Conservation (phyloP, 2,329 filamentous ascomycete genomes). For the Cladophialophora bantiana region DNA sequence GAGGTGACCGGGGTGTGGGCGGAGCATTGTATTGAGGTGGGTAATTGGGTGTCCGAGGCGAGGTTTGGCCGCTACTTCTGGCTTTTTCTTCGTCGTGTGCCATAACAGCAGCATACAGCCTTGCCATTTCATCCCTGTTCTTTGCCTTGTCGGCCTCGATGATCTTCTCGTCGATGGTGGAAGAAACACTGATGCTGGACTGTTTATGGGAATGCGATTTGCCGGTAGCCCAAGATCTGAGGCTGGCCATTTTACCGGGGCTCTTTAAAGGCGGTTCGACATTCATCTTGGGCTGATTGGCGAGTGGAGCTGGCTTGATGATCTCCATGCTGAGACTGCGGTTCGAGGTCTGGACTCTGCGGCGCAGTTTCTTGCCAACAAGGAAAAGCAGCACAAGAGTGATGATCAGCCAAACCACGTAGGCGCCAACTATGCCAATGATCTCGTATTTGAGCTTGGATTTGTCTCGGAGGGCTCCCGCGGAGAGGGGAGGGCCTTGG, state of each 20-base stretch:
- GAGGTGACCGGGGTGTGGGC: conserved; percentile 43
- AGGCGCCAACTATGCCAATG: conserved; percentile 81
- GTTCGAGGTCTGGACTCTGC: conserved; percentile 60
- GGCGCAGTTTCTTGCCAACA: conserved; percentile 64
- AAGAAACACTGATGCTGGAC: conserved; percentile 66
- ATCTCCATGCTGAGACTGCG: conserved; percentile 64
- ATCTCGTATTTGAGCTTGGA: conserved; percentile 79
- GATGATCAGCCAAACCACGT: conserved; percentile 77
- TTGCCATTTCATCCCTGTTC: conserved; percentile 83
- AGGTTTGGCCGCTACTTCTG: conserved; percentile 33
- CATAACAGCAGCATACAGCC: conserved; percentile 90
- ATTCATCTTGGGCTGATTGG: conserved; percentile 27
- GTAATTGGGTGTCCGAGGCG: conserved; percentile 33
- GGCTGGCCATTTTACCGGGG: conserved; percentile 47
- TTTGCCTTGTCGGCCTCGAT: conserved; percentile 76
- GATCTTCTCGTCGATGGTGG: conserved; percentile 76
- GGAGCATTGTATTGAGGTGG: conserved; percentile 36
- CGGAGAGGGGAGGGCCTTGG: conserved; percentile 66
- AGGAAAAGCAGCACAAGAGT: conserved; percentile 71
- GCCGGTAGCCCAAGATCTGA: conserved; percentile 50
- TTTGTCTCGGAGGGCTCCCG: conserved; percentile 65
- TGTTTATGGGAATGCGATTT: conserved; percentile 46
- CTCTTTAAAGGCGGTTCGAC: conserved; percentile 42
- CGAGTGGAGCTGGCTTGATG: conserved; percentile 52
- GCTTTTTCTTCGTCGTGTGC: conserved; percentile 71